Percentiles rank a stretch among this genome's conserved stretches.
Evolutionary conservation across 1,139 yeast genomes (phyloP).

Genomic region (Geotrichum bryndzae): DNA sequence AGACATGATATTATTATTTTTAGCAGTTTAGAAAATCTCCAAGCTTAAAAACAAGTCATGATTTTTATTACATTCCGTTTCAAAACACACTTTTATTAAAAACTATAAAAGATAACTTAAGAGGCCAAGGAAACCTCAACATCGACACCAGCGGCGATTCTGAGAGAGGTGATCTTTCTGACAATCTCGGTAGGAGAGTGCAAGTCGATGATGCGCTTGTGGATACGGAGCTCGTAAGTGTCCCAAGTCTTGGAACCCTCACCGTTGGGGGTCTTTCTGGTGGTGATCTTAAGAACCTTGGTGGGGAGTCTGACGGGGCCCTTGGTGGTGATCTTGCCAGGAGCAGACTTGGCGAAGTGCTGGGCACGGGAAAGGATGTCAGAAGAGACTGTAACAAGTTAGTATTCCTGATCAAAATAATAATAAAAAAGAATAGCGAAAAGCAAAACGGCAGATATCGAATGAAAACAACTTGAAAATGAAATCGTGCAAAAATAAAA

Average conservation of each 20-base stretch:
- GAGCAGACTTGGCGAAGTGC: constrained; percentile 51
- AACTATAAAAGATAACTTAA: constrained; percentile 22
- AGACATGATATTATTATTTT: too few relatives aligned
- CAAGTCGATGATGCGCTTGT: constrained; percentile 98
- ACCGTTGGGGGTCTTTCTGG: constrained; percentile 99
- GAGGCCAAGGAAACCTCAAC: constrained; percentile 42
- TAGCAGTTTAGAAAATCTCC: background rate
- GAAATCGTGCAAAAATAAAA: background rate
- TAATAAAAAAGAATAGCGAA: background rate
- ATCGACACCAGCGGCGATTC: constrained; percentile 52
- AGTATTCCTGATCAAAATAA: background rate
- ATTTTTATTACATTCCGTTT: background rate
- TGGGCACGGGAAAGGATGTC: constrained; percentile 87
- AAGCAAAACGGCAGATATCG: background rate
- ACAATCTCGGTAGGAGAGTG: constrained; percentile 94
- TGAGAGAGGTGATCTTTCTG: constrained; percentile 92
- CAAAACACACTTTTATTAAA: background rate
- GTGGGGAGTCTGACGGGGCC: constrained; percentile 99
- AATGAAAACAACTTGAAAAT: constrained; percentile 11
- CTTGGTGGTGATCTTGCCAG: constrained; percentile 38
- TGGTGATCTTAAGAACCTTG: constrained; percentile 95
- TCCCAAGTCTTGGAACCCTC: constrained; percentile 99
- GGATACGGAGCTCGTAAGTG: constrained; percentile 98
- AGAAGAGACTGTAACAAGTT: constrained; percentile 49
- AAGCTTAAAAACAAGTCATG: background rate